Base-by-base conservation (phyloP, 192 early-diverging fungal species). In the Coemansia furcata region DNA sequence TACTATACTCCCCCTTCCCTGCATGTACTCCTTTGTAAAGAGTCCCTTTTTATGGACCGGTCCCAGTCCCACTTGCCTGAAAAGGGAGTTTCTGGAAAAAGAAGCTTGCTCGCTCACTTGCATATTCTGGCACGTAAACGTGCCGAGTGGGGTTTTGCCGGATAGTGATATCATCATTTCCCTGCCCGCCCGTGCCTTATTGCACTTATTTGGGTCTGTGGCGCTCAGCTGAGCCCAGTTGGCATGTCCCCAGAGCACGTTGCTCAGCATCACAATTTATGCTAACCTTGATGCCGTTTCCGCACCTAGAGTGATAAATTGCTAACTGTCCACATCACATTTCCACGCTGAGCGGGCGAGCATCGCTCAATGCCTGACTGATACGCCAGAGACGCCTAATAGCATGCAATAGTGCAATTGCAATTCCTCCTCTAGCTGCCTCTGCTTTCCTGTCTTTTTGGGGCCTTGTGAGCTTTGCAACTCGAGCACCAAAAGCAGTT, bases 261-360 rank as follows among this genome's bases (percentile, higher is more conserved):
- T 49, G 46, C 46, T 49, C 46, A 21, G 46, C 46, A 49, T 19
- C 46, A 49, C 9, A 21, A 49, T 49, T 7, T 49, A 23, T 54
- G 50, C 50, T 54, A n/a, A 26, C 14, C 11, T 26, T 54, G 50
- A 54, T 54, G 50, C 23, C 29, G 50, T 54, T 54, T 54, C 50
- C 50, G 50, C 50, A 30, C 50, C 29, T 54, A 26, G 50, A 54
- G 29, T 54, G 50, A 54, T 54, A 54, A 54, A 54, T 54, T 54
- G 50, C 12, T 29, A 3, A 29, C 8, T 50, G 21, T 26, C 49
- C 21, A 29, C 49, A 50, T 26, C 50, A 54, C 10, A 11, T 54
- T 54, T 30, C 12, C 5, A 12, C 10, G 26, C 50, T 29, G 26
- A 26, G 50, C 29, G 50, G 29, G 50, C 50, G 10, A 54, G 50